These are phyloP conservation scores for Diaporthe sp. DNA, from an alignment of 2,329 filamentous ascomycete genomes.

Conservation along the genomic window DNA sequence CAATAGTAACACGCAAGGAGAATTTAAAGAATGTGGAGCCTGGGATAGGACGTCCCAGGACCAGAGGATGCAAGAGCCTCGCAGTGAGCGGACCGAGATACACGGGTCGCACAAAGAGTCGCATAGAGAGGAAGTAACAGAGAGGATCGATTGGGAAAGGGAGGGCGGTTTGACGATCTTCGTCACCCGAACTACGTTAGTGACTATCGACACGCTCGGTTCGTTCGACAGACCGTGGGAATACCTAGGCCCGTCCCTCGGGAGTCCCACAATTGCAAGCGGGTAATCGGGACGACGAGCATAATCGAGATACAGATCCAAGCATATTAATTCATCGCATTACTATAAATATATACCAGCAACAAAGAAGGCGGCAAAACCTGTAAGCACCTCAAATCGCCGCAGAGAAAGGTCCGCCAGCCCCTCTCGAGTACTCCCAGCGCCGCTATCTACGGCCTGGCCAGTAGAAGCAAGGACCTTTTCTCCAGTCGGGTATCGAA, in stretches of 20 bases:
- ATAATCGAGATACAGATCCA: background rate
- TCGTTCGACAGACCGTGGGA: conserved; percentile 17
- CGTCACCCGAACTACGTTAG: conserved; percentile 7
- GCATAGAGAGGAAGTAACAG: background rate
- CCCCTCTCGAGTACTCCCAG: background rate
- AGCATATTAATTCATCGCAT: background rate
- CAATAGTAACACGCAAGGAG: background rate
- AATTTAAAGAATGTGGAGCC: background rate
- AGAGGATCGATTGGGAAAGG: background rate
- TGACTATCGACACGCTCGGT: conserved; percentile 15
- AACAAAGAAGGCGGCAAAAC: background rate
- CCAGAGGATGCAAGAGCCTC: background rate
- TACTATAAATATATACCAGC: background rate
- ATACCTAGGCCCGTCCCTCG: conserved; percentile 8
- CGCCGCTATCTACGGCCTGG: conserved; percentile 33
- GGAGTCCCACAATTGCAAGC: background rate
- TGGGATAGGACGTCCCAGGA: background rate
- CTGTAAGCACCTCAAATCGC: background rate
- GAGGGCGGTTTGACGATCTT: background rate
- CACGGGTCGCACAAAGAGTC: background rate
- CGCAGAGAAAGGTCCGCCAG: background rate
- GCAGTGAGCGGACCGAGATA: background rate
- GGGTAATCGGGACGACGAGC: background rate
- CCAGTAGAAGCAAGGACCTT: conserved; percentile 53
- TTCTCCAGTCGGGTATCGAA: conserved; percentile 61